Conservation (phyloP, 345 rosid species). For the Euphorbia tirucalli region DNA sequence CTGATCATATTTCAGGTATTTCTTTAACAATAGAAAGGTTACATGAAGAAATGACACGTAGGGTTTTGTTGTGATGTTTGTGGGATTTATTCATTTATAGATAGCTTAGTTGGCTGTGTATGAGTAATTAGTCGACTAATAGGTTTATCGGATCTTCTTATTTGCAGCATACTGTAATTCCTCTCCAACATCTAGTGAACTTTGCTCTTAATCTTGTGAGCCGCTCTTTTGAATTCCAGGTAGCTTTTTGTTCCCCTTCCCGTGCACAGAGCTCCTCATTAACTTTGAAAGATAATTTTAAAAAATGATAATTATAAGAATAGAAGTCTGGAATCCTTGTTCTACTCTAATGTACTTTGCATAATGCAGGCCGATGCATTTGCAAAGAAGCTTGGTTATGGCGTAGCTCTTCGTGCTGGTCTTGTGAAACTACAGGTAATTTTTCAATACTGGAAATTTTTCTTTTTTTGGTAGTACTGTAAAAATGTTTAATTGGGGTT, state of each 20-base stretch:
- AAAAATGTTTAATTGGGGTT: neutral
- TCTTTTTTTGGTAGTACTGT: neutral
- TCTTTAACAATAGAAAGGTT: neutral
- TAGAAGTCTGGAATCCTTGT: neutral
- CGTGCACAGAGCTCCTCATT: neutral
- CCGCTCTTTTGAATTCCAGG: constrained; percentile 98
- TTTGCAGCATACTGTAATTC: constrained; percentile 87
- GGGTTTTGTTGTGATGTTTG: neutral
- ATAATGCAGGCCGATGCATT: constrained; percentile 86
- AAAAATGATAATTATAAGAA: no score
- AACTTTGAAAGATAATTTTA: neutral
- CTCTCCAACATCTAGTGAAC: constrained; percentile 83
- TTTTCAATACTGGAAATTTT: neutral
- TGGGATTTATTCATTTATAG: neutral
- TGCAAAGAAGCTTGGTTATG: constrained; percentile 89
- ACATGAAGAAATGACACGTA: neutral
- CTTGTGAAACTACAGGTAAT: constrained; percentile 97
- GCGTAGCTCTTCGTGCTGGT: constrained; percentile 73
- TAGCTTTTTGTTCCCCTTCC: constrained; percentile 24
- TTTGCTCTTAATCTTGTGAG: constrained; percentile 93
- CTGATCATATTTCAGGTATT: constrained; percentile 94
- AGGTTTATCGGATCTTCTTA: constrained; percentile 7
- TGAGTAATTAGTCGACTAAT: neutral
- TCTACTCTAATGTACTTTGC: constrained; percentile 2
- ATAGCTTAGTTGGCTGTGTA: neutral